Percentiles rank a stretch among this genome's conserved stretches.
Evolutionary conservation across 192 early-diverging fungal genomes (phyloP).

Genomic region (Oehlia diaphana): DNA sequence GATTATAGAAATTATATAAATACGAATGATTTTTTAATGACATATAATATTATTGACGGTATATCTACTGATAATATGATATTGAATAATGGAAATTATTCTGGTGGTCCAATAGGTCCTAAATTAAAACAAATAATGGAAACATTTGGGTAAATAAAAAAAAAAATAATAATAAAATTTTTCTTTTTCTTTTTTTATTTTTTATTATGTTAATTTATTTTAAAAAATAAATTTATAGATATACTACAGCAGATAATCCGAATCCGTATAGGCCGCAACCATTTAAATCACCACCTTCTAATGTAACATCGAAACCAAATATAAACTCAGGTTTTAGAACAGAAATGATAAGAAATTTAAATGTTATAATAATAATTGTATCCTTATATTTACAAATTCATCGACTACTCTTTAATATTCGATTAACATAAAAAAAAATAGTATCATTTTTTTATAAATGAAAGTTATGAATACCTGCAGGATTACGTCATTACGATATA

Average conservation of each 20-base stretch:
- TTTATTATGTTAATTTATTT: too few relatives aligned
- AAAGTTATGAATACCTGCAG: too few relatives aligned
- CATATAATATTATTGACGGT: constrained; percentile 34
- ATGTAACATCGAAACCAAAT: not conserved
- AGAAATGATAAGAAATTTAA: not conserved
- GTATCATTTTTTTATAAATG: too few relatives aligned
- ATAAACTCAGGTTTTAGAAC: not conserved
- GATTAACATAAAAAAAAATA: too few relatives aligned
- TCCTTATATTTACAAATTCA: not conserved
- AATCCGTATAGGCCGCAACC: not conserved
- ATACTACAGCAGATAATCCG: not conserved
- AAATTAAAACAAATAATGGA: constrained; percentile 26
- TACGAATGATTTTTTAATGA: constrained; percentile 41
- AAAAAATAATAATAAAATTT: not conserved
- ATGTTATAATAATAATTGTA: not conserved
- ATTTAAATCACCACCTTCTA: not conserved
- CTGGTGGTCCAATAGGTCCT: constrained; percentile 36
- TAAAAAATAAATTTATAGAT: not conserved
- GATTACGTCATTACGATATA: too few relatives aligned
- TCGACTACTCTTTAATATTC: too few relatives aligned
- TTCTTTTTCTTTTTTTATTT: too few relatives aligned
- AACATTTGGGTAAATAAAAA: constrained; percentile 32
- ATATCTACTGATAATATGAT: constrained; percentile 25
- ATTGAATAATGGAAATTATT: not conserved
- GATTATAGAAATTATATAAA: constrained; percentile 32